Base-by-base conservation (phyloP, 176 grass and related monocot genomes). In the Musa itinerans region DNA sequence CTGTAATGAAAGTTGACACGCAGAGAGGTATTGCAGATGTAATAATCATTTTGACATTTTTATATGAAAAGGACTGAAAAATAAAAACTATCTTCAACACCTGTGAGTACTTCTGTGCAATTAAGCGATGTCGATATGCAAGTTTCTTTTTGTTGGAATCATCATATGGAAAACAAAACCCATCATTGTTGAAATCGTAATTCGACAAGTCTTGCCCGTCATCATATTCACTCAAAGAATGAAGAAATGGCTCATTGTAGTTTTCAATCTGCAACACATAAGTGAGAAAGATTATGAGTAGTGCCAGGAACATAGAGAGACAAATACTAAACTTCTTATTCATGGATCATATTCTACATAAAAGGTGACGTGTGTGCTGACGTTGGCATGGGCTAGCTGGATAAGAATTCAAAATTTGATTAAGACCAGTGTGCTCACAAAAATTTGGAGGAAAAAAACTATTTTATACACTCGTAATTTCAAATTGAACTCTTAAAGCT, bases 81-180 rank as follows among this genome's bases (percentile, higher is more conserved):
- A 69, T 56, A 15, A 4, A 80, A 34, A 59, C 74, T 58, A 87
- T 20, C 65, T 87, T 83, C 53, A 12, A 78, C 68, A 96, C 93
- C 93, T 96, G 87, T 77, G 82, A 83, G 86, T 92, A 96, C 78
- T 96, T 96, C 52, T 96, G 87, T 76, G 76, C 34, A 71, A 90
- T 81, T 65, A 85, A 77, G 76, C 89, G 93, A 69, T 92, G 89
- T 74, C 93, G 86, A 64, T 92, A 96, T 84, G 93, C 89, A 78
- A 96, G 89, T 78, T 92, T 96, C 79, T 70, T 96, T 86, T 96
- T 92, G 72, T 87, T 96, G 63, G 68, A 27, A 86, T 90, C 86
- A 86, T 96, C 93, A 73, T 76, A 90, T 74, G 89, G 93, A 58
- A 86, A 82, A 71, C 79, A 80, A 88, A 96, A 89, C 71, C 78